A percentile compares a stretch with the other conserved stretches of the same genome.
These are phyloP conservation scores for Lactarius sanguifluus DNA, from an alignment of 768 basidiomycete genomes.

Conservation along the genomic window DNA sequence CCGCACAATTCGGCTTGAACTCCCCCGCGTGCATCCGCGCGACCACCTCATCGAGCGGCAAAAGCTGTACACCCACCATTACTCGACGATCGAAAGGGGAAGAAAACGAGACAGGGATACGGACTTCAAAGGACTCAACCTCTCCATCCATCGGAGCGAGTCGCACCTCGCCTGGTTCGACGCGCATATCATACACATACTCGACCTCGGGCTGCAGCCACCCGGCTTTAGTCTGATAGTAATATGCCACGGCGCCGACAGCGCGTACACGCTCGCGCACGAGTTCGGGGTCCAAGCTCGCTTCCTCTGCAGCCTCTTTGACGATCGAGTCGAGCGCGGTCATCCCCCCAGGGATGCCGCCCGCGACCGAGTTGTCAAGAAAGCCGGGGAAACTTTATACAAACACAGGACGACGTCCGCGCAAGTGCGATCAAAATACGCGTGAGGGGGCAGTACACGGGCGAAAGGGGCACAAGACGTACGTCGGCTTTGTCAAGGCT, in stretches of 20 bases:
- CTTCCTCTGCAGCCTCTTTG: conserved; percentile 94
- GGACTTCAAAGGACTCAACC: conserved; percentile 89
- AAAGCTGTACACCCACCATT: conserved; percentile 47
- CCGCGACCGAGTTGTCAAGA: conserved; percentile 90
- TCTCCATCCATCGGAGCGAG: conserved; percentile 88
- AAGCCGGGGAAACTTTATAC: conserved; percentile 70
- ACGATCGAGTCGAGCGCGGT: conserved; percentile 69
- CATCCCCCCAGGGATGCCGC: conserved; percentile 86
- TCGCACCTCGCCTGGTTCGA: conserved; percentile 57
- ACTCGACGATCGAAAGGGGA: neutral
- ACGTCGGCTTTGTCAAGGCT: conserved; percentile 87
- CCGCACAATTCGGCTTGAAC: conserved; percentile 93
- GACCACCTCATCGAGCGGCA: conserved; percentile 62
- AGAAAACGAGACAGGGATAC: conserved; percentile 25
- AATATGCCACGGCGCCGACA: conserved; percentile 79
- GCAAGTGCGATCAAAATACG: neutral
- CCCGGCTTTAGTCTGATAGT: conserved; percentile 63
- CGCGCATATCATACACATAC: conserved; percentile 80
- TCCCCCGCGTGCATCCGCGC: conserved; percentile 61
- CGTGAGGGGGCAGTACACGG: neutral
- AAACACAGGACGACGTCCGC: neutral
- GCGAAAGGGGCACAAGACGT: conserved; percentile 34
- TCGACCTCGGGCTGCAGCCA: conserved; percentile 90
- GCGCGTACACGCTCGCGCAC: conserved; percentile 57
- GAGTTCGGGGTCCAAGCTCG: conserved; percentile 68